These are phyloP conservation scores for Euphorbia celastroides DNA, from an alignment of 441 rosid species.

Conservation along the genomic window DNA sequence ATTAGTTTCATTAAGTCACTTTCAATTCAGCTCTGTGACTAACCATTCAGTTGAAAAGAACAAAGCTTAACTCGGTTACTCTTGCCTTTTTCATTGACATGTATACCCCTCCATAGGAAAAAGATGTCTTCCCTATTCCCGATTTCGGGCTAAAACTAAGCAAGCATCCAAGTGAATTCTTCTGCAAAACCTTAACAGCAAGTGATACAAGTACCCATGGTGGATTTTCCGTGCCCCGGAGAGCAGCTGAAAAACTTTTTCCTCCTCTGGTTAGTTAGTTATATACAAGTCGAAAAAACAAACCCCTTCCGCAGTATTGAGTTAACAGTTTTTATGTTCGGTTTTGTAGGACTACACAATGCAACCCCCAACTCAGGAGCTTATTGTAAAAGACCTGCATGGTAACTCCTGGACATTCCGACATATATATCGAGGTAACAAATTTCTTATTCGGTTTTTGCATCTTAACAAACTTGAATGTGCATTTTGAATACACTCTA, in stretches of 20 bases:
- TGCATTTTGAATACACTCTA: neutral
- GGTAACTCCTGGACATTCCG: conserved; percentile 94
- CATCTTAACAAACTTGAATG: neutral
- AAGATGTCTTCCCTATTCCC: conserved; percentile 80
- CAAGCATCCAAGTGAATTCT: conserved; percentile 87
- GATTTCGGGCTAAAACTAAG: conserved; percentile 75
- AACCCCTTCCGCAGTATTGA: conserved; percentile 3
- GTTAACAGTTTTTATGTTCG: neutral
- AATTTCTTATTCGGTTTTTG: conserved; percentile 4
- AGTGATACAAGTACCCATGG: conserved; percentile 98
- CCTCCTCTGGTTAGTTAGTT: conserved; percentile 72
- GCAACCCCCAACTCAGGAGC: conserved; percentile 97
- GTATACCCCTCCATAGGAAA: conserved; percentile 45
- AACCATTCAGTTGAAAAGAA: no score
- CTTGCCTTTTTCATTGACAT: neutral
- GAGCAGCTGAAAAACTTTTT: conserved; percentile 98
- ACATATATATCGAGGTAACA: conserved; percentile 81
- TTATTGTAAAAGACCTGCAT: conserved; percentile 84
- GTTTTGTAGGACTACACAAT: conserved; percentile 64
- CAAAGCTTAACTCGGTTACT: neutral
- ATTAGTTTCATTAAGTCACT: no score
- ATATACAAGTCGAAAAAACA: neutral
- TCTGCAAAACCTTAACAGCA: conserved; percentile 91
- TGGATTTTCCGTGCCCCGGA: conserved; percentile 97
- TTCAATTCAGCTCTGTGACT: no score